phyloP scores from a whole-genome alignment of 2,329 filamentous ascomycete species.

The Corinectria fuckeliana region DNA sequence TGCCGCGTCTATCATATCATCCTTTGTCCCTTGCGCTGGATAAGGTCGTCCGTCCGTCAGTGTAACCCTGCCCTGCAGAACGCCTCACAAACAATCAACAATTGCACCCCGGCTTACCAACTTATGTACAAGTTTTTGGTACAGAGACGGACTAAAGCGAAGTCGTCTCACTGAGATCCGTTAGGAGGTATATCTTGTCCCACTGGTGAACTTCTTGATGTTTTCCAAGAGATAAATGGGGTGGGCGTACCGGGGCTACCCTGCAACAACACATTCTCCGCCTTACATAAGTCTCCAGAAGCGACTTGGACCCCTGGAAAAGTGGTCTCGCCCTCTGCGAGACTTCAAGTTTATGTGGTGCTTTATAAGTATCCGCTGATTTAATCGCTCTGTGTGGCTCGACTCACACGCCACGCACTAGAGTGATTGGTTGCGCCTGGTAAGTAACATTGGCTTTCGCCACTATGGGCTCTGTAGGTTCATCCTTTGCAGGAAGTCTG shows the following conservation, averaged over 20 bases:
- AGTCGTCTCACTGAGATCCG: background rate
- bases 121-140: background rate
- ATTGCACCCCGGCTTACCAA: background rate
- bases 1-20: background rate
- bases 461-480: background rate
- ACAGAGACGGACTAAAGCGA: background rate
- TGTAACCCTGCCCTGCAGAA: constrained; percentile 5
- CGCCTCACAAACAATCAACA: background rate
- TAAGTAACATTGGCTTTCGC: background rate
- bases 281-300: no score
- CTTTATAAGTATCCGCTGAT: background rate
- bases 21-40: no score
- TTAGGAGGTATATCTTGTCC: background rate
- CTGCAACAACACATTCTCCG: background rate
- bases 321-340: background rate
- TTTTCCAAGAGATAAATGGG: background rate
- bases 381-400: background rate
- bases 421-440: background rate
- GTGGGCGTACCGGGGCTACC: background rate
- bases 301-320: background rate
- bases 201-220: background rate
- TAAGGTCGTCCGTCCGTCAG: background rate
- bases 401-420: background rate
- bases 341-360: background rate
- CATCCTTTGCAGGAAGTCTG: background rate